Evolutionary conservation across 2,329 filamentous ascomycete genomes (phyloP), one percentile per base, ranked within the genome.

Genomic region (Drechslerella stenobrocha): DNA sequence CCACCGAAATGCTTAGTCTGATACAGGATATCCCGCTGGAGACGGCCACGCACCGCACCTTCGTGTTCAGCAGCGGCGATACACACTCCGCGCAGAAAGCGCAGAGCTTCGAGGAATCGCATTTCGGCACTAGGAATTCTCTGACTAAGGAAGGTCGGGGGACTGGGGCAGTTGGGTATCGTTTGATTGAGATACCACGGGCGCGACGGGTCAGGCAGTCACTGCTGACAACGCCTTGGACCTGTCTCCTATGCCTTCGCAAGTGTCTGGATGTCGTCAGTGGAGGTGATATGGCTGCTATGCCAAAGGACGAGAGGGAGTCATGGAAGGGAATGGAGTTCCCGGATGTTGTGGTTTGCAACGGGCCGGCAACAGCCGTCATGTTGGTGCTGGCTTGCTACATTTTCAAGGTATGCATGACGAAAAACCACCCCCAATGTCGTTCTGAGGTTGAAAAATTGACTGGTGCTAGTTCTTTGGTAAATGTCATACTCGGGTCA

Each of bases 1-100:
- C 93, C 0, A 86, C 90, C 47, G 93, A 98, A 77, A 95, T 98
- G 88, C 81, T 96, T 70, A 85, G 87, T 74, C 88, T 96, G 79
- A 83, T 98, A 72, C 79, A 80, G 71, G 82, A 81, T 71, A 83
- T 82, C 74, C 80, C 79, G 61, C 77, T 77, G 35, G 80, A 37
- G 44, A 79, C 70, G 44, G 75, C 55, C 75, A 76, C 73, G 77
- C 86, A 88, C 73, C 83, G 93, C 23, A 92, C 89, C 24, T 98
- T 95, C 76, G 78, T 95, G 20, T 81, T 95, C 56, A 88, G 87
- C 70, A 84, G 83, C 1, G 90, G 88, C 0, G 93, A 98, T 74
- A 77, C 75, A 6, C 84, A 89, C 75, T 93, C 88, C 13, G 81
- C 83, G 0, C 77, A 81, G 15, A 83, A 83, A 67, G 85, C 86